Evolutionary conservation across 2,329 filamentous ascomycete genomes (phyloP).

Genomic region (Botrytis hyacinthi): DNA sequence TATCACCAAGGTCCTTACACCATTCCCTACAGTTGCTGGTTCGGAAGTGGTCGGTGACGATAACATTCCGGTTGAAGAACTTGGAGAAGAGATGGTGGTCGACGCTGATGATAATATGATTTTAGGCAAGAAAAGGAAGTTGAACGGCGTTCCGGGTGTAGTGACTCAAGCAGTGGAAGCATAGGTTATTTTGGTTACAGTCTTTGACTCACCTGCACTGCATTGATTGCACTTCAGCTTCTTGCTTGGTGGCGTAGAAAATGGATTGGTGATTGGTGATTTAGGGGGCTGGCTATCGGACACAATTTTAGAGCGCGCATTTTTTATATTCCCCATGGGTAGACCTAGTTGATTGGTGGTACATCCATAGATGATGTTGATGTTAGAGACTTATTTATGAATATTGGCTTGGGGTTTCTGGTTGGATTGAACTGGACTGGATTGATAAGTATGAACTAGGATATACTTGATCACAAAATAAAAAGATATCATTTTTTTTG

Average conservation of each 20-base stretch:
- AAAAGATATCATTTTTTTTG: not conserved
- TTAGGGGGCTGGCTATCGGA: not conserved
- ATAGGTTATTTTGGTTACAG: not conserved
- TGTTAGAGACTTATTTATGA: constrained; percentile 1
- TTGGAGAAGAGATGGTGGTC: constrained; percentile 34
- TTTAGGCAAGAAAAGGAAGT: constrained; percentile 32
- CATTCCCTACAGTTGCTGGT: constrained; percentile 61
- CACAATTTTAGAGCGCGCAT: constrained; percentile 1
- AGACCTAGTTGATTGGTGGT: constrained; percentile 1
- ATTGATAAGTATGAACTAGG: not conserved
- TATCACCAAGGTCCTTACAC: constrained; percentile 65
- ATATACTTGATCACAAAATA: not conserved
- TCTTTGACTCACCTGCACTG: not conserved
- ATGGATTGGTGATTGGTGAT: not conserved
- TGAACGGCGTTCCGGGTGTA: constrained; percentile 2
- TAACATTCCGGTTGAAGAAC: constrained; percentile 34
- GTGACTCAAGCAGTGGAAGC: not conserved
- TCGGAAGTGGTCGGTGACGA: constrained; percentile 49
- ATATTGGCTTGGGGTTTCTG: not conserved
- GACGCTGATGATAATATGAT: constrained; percentile 30
- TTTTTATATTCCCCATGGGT: constrained; percentile 12
- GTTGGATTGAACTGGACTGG: not conserved
- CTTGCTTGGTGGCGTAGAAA: constrained; percentile 12
- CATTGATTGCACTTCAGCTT: constrained; percentile 13
- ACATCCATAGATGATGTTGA: constrained; percentile 2